Evolutionary conservation across 1,139 yeast species (phyloP), one percentile per base, ranked within the genome.

Genomic region (Debaryomyces fabryi): DNA sequence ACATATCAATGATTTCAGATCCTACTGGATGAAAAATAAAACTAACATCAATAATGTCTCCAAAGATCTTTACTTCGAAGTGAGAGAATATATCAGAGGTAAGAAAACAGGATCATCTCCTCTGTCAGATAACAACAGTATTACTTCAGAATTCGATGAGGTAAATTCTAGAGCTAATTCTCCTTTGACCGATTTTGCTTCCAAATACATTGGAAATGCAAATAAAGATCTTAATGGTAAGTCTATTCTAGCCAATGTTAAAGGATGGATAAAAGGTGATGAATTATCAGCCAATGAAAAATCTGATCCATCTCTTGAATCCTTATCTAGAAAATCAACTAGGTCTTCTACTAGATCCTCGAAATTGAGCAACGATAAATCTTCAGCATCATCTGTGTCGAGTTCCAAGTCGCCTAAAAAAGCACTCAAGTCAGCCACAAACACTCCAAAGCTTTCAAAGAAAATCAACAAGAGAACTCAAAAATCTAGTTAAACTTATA

Each of bases 1-100:
- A 58, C 97, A 92, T 62, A 86, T 93, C 52, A 82, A 75, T 54
- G 97, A 91, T 58, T 92, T 93, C 71, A 79, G 97, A 58, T 82
- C 84, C 9, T 86, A 89, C 63, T 88, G 96, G 81, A 83, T 85
- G 69, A 88, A 83, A 65, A 85, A 87, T 59, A 86, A 81, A 57
- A 78, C 76, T 48, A 84, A 83, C 60, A 70, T 88, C 57, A 88
- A 88, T 64, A 83, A 82, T 57, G 87, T 86, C 6, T 86, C 96
- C 13, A 82, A 84, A 60, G 97, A 90, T 65, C 72, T 90, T 49
- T 89, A 90, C 65, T 84, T 88, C 56, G 96, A 91, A 65, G 88
- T 87, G 30, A 74, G 93, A 55, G 93, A 87, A 63, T 83, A 86
- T 58, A 71, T 90, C 64, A 74, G 82, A 55, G 77, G 81, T 8